Conservation (phyloP, 1,284 basidiomycete genomes). For the Marasmius oreades region DNA sequence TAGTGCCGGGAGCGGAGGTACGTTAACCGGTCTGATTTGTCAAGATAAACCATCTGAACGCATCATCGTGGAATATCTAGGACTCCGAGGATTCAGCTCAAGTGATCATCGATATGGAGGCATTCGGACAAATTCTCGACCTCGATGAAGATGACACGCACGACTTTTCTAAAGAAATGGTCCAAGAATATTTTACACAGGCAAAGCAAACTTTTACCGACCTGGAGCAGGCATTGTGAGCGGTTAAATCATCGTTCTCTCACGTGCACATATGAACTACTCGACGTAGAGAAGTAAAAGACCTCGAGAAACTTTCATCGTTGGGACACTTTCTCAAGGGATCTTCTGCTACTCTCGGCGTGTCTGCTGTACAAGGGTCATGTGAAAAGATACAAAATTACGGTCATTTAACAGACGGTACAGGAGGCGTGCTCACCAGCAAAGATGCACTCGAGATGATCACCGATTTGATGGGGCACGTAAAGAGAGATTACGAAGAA, state of each 20-base stretch:
- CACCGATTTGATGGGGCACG: constrained; percentile 29
- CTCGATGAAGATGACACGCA: constrained; percentile 83
- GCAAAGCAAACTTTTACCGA: constrained; percentile 70
- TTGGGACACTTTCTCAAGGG: constrained; percentile 95
- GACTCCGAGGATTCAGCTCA: constrained; percentile 10
- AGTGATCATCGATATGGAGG: constrained; percentile 70
- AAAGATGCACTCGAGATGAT: constrained; percentile 68
- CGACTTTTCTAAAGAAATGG: constrained; percentile 79
- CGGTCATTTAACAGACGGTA: constrained; percentile 59
- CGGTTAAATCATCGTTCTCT: constrained; percentile 19
- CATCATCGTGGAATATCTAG: constrained; percentile 6
- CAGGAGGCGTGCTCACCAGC: constrained; percentile 21
- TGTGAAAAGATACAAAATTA: constrained; percentile 92
- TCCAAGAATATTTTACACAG: constrained; percentile 78
- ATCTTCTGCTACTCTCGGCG: constrained; percentile 87
- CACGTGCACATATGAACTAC: constrained; percentile 10
- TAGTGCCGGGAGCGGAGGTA: constrained; percentile 2
- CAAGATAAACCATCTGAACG: constrained; percentile 7
- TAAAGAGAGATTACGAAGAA: constrained; percentile 35
- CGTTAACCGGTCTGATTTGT: constrained; percentile 1
- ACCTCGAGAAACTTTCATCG: constrained; percentile 65
- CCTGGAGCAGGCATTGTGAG: constrained; percentile 81
- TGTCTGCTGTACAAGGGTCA: constrained; percentile 73
- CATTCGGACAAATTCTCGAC: constrained; percentile 84
- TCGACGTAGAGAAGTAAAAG: constrained; percentile 44